Conservation (phyloP, 768 basidiomycete species). For the Podaxis carcinomalis region DNA sequence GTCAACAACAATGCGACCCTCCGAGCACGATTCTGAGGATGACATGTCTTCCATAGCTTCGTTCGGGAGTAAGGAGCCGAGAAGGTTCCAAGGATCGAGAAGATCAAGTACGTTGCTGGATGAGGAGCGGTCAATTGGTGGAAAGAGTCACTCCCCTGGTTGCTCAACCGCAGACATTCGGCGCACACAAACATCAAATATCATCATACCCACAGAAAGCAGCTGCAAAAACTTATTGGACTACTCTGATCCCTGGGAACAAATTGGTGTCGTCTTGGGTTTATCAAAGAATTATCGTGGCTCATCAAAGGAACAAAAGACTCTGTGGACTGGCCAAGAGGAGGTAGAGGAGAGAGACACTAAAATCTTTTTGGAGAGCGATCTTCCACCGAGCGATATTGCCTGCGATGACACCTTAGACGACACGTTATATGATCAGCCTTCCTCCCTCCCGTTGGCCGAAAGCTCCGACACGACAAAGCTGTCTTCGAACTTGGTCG, state of each 20-base stretch:
- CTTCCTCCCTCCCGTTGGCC: slow-evolving; percentile 4
- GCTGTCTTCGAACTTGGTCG: neutral
- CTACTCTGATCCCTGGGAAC: slow-evolving; percentile 8
- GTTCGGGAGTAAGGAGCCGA: neutral
- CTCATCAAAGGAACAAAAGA: neutral
- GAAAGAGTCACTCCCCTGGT: neutral
- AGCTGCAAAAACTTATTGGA: slow-evolving; percentile 1
- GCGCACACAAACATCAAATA: neutral
- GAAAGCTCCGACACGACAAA: slow-evolving; percentile 1
- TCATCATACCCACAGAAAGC: neutral
- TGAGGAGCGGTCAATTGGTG: neutral
- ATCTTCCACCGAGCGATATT: slow-evolving; percentile 10
- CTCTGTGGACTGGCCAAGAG: neutral
- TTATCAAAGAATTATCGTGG: neutral
- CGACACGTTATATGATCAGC: neutral
- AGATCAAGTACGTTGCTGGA: no score
- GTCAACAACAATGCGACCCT: neutral
- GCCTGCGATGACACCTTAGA: neutral
- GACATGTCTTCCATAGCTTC: neutral
- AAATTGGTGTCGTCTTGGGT: slow-evolving; percentile 1
- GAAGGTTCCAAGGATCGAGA: no score
- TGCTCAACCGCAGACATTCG: neutral
- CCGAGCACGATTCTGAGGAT: neutral
- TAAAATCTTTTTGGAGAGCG: neutral
- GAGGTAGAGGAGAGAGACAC: neutral